Evolutionary conservation across 805 yeast species (phyloP), one percentile per base, ranked within the genome.

Genomic region (Vanderwaltozyma verrucispora): DNA sequence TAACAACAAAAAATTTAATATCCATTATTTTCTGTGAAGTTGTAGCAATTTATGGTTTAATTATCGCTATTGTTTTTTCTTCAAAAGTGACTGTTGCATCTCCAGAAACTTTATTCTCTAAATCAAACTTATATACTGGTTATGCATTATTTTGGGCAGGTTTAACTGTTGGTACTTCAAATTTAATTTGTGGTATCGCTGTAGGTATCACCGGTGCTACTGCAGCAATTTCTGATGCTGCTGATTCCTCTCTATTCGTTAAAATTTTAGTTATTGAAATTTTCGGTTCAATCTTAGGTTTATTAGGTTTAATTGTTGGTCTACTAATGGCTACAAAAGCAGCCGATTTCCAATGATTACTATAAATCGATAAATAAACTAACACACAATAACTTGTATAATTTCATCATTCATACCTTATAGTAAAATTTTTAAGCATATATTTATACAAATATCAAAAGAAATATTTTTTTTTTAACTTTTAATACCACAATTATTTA

Each of bases 11-110:
- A 70, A 92, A 92, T 62, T 74, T 92, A 59, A 94, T 92, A 47
- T 83, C 94, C 30, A 92, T 92, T 61, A 94, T 92, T 66, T 92
- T 92, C 71, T 92, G 98, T 72, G 98, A 92, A 67, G 98, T 92
- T 51, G 98, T 92, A 39, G 98, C 98, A 48, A 92, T 92, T 59
- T 92, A 92, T 59, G 98, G 98, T 3, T 75, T 92, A 47, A 92
- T 92, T 59, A 89, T 89, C 83, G 88, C 96, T 27, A 92, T 92
- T 71, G 97, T 92, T 30, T 92, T 92, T 54, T 83, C 95, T 15
- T 77, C 97, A 21, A 92, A 92, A 60, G 69, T 92, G 50, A 70
- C 77, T 21, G 87, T 82, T 28, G 77, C 80, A 7, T 60, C 75
- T 4, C 64, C 72, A n/a, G 72, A 68, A 23, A 65, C 74, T 3